Conservation (phyloP, 2,329 filamentous ascomycete genomes). For the Phialophora macrospora region DNA sequence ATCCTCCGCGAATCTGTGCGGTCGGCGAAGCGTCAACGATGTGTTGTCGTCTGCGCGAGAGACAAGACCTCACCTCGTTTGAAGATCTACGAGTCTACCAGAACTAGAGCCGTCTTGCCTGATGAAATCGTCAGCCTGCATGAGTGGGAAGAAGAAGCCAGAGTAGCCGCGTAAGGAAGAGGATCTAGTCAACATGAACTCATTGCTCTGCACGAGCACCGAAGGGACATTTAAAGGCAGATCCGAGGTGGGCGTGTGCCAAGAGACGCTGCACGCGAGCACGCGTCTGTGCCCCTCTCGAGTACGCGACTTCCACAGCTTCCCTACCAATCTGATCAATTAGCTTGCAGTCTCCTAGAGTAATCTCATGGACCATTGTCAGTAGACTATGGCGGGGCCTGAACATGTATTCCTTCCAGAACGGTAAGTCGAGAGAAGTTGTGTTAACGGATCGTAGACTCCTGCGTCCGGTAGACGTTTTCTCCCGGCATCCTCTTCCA, state of each 20-base stretch:
- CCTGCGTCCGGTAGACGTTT: conserved; percentile 32
- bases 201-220: conserved; percentile 53
- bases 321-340: too few relatives aligned
- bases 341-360: conserved; percentile 55
- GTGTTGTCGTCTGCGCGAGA: neutral
- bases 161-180: neutral
- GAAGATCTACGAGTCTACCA: neutral
- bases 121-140: neutral
- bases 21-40: neutral
- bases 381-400: conserved; percentile 19
- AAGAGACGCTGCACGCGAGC: neutral
- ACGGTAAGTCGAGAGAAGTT: conserved; percentile 13
- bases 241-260: too few relatives aligned
- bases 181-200: conserved; percentile 67
- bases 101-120: neutral
- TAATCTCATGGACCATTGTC: conserved; percentile 72
- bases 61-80: neutral
- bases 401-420: conserved; percentile 22
- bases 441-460: conserved; percentile 26
- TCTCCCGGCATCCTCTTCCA: conserved; percentile 28
- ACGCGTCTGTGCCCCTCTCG: too few relatives aligned
- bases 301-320: too few relatives aligned
- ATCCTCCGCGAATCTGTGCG: neutral
- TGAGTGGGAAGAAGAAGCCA: neutral
- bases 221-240: too few relatives aligned